Evolutionary conservation across 78 protist species (phyloP).

Genomic region (Dictyostelium capitatum): DNA sequence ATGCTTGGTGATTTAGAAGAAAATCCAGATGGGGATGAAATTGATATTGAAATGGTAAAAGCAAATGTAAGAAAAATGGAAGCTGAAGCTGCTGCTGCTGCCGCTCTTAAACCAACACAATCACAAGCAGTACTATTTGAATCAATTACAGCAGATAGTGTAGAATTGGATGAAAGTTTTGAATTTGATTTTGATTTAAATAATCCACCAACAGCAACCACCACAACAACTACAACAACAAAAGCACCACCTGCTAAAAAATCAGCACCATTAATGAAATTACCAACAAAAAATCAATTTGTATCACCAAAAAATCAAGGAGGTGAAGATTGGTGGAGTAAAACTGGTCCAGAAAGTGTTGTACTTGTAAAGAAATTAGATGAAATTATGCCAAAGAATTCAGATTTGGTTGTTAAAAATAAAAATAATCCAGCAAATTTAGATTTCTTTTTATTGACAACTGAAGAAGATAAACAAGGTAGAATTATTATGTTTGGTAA

Average conservation of each 20-base stretch:
- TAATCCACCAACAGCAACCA: background rate
- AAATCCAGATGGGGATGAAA: background rate
- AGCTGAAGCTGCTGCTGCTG: background rate
- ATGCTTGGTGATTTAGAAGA: slow-evolving; percentile 24
- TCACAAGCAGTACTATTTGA: background rate
- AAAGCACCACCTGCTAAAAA: background rate
- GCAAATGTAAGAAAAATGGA: background rate
- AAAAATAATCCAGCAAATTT: slow-evolving; percentile 9
- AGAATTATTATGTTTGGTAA: slow-evolving; percentile 67
- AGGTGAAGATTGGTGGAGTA: slow-evolving; percentile 49
- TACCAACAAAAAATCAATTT: slow-evolving; percentile 6
- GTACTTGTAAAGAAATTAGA: background rate
- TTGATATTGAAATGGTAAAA: slow-evolving; percentile 21
- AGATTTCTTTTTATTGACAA: slow-evolving; percentile 30
- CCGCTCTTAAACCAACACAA: background rate
- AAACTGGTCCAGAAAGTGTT: slow-evolving; percentile 7
- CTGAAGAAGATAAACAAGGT: slow-evolving; percentile 58
- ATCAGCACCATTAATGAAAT: background rate
- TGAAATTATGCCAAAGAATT: background rate
- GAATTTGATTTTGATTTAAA: slow-evolving; percentile 29
- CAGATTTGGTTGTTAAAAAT: background rate
- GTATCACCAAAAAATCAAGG: slow-evolving; percentile 45
- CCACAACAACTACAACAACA: background rate
- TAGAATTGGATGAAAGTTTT: slow-evolving; percentile 12
- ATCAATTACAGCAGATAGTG: background rate